Evolutionary conservation across 345 rosid genomes (phyloP).

Genomic region (Psidium guajava): DNA sequence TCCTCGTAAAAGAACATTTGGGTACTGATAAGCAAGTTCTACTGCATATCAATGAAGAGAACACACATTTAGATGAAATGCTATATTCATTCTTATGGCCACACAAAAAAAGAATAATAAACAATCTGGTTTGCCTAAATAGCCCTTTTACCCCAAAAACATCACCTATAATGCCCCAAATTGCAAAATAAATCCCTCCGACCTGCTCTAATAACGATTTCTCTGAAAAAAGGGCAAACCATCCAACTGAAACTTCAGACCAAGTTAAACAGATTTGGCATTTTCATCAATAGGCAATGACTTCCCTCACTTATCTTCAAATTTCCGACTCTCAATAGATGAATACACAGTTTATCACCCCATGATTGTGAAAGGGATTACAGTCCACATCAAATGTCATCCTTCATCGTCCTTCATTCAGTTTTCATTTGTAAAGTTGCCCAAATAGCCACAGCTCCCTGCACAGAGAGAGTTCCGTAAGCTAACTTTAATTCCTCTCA

Average conservation of each 20-base stretch:
- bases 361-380: background rate
- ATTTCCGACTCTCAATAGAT: background rate
- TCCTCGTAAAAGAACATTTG: background rate
- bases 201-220: background rate
- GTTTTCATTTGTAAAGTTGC: fast-evolving
- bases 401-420: background rate
- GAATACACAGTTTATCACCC: background rate
- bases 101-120: background rate
- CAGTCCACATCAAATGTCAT: background rate
- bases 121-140: background rate
- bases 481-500: background rate
- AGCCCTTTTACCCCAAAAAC: background rate
- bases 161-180: background rate
- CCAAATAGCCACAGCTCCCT: background rate
- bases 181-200: background rate
- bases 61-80: background rate
- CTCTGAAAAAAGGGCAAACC: background rate
- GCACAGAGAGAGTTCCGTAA: no score
- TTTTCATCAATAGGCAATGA: background rate
- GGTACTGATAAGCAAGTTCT: background rate
- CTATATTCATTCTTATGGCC: background rate
- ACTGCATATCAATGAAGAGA: background rate
- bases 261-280: no score
- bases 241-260: background rate
- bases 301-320: background rate